Base-by-base conservation (phyloP, 129 eudicot genomes). In the Silybum marianum region DNA sequence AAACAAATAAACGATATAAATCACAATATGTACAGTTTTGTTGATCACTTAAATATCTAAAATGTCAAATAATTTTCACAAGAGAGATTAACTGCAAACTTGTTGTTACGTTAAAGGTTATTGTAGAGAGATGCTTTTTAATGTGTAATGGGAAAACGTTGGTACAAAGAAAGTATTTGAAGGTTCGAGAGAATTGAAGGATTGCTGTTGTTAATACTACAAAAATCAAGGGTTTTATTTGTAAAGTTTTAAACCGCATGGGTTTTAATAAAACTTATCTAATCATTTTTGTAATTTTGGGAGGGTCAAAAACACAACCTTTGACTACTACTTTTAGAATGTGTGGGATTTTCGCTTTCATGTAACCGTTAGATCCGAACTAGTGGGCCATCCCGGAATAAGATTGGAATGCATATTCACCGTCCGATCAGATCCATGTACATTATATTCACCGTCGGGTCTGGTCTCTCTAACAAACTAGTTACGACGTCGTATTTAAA, bases 281-380 rank as follows among this genome's bases (percentile, higher is more conserved):
- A 36, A 66, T 36, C 13, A 80, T 36, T 39, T 8, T 44, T 32
- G 36, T 32, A 32, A 32, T 32, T 76, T 70, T 69, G 8, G 62
- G 19, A 74, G 11, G 10, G 81, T 51, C 30, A 68, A 32, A 32
- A 68, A 67, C 42, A 68, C 58, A 40, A 48, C 25, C 40, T 66
- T 44, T 67, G 34, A 54, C 72, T 36, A 18, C 39, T 76, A 70
- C 12, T 76, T 82, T 46, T 69, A 69, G 77, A 69, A 75, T 67
- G 80, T 44, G 24, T 72, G 76, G 46, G 66, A 14, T 82, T 69
- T 81, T 70, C 18, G 24, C 58, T 16, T 19, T n/a, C n/a, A n/a
- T n/a, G 3, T 4, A 0, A 21, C 42, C 62, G 63, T 81, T 32
- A 75, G 85, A 82, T 82, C 85, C 81, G 85, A 76, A 76, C 24